Base-by-base conservation (phyloP, 352 stramenopile genomes). In the Pythium biforme region DNA sequence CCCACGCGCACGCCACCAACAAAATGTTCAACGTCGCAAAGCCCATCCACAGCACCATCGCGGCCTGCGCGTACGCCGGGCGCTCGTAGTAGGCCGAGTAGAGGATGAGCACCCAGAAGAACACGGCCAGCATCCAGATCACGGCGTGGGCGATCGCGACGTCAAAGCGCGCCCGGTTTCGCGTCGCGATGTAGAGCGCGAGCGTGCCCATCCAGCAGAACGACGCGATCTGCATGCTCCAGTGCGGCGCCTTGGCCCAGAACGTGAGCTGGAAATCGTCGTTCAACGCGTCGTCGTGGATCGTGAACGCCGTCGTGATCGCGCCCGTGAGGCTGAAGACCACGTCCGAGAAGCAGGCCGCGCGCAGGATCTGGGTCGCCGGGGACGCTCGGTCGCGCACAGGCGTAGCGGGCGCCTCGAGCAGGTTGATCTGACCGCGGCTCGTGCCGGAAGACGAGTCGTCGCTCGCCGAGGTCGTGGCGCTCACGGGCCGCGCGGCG, bases 131-230 rank as follows among this genome's bases (percentile, higher is more conserved):
- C 65, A 90, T 77, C 85, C 85, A 94, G 31, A 94, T 90, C 48
- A 92, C 70, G 1, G 77, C 76, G 55, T 94, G 86, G 0, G 81
- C 77, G 57, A 92, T 89, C 15, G 74, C 74, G 22, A 94, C 81
- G 48, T 91, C 79, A 51, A 94, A 92, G 23, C 64, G 72, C 33
- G 75, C 63, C 33, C 78, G 68, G 39, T 86, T 74, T 19, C 72
- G 67, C 65, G 54, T 69, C 26, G 77, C 79, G 62, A 94, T 92
- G 70, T 94, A 94, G 22, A 93, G 50, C 1, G 74, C 83, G 27
- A 94, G 69, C 26, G 75, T 80, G 17, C 74, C 79, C 46, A 92
- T 83, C 86, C 86, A 94, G 41, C 79, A 87, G 51, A 93, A 93
- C 46, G 80, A 88, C 22, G 86, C 79, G 29, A 94, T 72, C 62